Percentiles rank a stretch among this genome's conserved stretches.
phyloP scores from a whole-genome alignment of 169 alveolate genomes.

The Ichthyophthirius multifiliis region DNA sequence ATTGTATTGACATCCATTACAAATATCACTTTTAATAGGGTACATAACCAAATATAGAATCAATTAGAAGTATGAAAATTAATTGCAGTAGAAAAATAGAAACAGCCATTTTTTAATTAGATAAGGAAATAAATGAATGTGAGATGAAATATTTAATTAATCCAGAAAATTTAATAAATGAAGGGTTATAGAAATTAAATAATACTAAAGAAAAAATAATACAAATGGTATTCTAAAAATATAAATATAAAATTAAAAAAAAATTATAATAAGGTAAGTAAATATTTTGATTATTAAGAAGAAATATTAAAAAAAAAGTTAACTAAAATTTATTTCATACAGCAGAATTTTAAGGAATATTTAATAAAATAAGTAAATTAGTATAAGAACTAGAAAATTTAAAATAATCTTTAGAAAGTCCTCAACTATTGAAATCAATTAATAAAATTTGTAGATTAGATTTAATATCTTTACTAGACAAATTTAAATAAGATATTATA shows the following conservation, averaged over 20 bases:
- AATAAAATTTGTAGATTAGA: constrained; percentile 36
- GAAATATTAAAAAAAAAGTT: constrained; percentile 8
- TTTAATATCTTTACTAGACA: constrained; percentile 17
- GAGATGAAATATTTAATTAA: constrained; percentile 14
- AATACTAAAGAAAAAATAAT: constrained; percentile 20
- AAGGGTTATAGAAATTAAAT: constrained; percentile 12
- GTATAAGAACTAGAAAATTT: constrained; percentile 13
- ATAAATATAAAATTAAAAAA: background rate
- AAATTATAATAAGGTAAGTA: background rate
- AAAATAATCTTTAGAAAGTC: constrained; percentile 9
- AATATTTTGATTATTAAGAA: constrained; percentile 20
- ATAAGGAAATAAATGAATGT: constrained; percentile 15
- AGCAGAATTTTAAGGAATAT: background rate
- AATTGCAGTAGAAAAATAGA: constrained; percentile 29
- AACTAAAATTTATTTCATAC: constrained; percentile 7
- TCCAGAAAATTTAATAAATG: constrained; percentile 26
- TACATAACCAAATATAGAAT: constrained; percentile 11
- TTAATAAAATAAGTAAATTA: constrained; percentile 10
- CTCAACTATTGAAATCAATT: background rate
- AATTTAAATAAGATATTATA: constrained; percentile 29
- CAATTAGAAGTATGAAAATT: constrained; percentile 13
- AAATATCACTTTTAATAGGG: background rate
- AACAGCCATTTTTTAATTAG: constrained; percentile 4
- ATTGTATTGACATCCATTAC: constrained; percentile 27
- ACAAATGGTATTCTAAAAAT: background rate